A percentile compares a stretch with the other conserved stretches of the same genome.
phyloP scores from a whole-genome alignment of 805 yeast genomes.

The Yamadazyma sp. region DNA sequence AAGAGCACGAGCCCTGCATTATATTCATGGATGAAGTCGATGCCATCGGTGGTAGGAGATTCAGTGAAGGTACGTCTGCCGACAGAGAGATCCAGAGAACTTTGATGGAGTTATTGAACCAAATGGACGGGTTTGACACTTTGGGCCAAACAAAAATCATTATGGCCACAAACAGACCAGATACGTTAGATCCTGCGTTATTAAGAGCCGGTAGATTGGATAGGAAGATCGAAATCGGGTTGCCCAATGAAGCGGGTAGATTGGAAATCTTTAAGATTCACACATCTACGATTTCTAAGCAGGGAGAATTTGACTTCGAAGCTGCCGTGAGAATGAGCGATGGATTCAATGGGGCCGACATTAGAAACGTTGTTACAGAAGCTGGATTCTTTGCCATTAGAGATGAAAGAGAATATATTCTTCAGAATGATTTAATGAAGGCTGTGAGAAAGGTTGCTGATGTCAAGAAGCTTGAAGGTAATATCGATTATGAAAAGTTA shows the following conservation, averaged over 20 bases:
- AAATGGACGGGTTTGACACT: slow-evolving; percentile 98
- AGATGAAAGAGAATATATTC: slow-evolving; percentile 92
- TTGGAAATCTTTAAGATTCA: slow-evolving; percentile 93
- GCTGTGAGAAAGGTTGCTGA: slow-evolving; percentile 98
- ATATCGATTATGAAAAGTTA: slow-evolving; percentile 90
- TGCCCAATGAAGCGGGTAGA: slow-evolving; percentile 96
- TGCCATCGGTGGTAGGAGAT: slow-evolving; percentile 98
- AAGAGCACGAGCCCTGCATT: slow-evolving; percentile 96
- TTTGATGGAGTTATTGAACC: slow-evolving; percentile 92
- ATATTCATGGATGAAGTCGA: slow-evolving; percentile 98
- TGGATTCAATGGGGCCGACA: slow-evolving; percentile 98
- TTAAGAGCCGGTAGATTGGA: slow-evolving; percentile 97
- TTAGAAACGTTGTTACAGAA: slow-evolving; percentile 95
- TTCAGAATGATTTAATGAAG: slow-evolving; percentile 93
- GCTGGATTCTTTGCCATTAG: slow-evolving; percentile 98
- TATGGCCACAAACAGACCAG: slow-evolving; percentile 99
- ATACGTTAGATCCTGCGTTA: slow-evolving; percentile 94
- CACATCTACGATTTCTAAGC: slow-evolving; percentile 77
- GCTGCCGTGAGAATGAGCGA: slow-evolving; percentile 98
- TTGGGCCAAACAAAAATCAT: slow-evolving; percentile 95
- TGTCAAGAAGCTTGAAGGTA: slow-evolving; percentile 94
- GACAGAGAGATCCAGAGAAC: slow-evolving; percentile 99
- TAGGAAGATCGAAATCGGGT: slow-evolving; percentile 90
- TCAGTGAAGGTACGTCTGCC: slow-evolving; percentile 97
- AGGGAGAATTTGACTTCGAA: slow-evolving; percentile 96